These are phyloP conservation scores for Solanum arcanum DNA, from an alignment of 257 asterid species.

Conservation along the genomic window DNA sequence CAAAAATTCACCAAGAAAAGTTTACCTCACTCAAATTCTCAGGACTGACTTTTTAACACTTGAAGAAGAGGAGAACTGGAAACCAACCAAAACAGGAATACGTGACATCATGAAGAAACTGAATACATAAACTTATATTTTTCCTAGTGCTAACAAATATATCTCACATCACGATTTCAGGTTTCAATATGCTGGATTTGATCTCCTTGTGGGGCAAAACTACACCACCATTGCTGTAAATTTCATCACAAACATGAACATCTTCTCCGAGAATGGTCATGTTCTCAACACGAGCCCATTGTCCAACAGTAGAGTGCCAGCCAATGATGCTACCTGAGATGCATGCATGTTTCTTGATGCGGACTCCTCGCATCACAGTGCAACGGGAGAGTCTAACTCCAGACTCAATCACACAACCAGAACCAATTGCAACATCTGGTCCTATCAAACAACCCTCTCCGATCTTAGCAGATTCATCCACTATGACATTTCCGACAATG, in stretches of 20 bases:
- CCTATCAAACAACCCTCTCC: constrained; percentile 77
- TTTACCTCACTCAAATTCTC: neutral
- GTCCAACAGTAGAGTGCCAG: constrained; percentile 29
- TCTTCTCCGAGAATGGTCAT: constrained; percentile 31
- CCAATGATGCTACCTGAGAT: constrained; percentile 21
- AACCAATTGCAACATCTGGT: constrained; percentile 70
- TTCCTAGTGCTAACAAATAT: neutral
- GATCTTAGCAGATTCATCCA: constrained; percentile 52
- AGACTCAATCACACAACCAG: constrained; percentile 54
- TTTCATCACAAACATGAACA: constrained; percentile 19
- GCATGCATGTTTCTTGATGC: constrained; percentile 57
- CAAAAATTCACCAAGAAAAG: neutral
- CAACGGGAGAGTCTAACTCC: constrained; percentile 74
- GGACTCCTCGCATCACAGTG: constrained; percentile 67
- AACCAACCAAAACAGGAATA: neutral
- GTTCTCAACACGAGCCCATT: constrained; percentile 26
- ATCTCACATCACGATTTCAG: constrained; percentile 29
- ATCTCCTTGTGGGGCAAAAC: constrained; percentile 44
- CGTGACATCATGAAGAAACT: neutral
- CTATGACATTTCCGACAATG: constrained; percentile 52
- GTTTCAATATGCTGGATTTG: constrained; percentile 22
- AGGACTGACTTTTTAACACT: neutral
- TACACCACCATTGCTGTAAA: constrained; percentile 24
- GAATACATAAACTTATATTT: neutral
- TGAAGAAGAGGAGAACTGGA: neutral